Conservation (phyloP, 2,329 filamentous ascomycete genomes). For the Ophiostoma ips region DNA sequence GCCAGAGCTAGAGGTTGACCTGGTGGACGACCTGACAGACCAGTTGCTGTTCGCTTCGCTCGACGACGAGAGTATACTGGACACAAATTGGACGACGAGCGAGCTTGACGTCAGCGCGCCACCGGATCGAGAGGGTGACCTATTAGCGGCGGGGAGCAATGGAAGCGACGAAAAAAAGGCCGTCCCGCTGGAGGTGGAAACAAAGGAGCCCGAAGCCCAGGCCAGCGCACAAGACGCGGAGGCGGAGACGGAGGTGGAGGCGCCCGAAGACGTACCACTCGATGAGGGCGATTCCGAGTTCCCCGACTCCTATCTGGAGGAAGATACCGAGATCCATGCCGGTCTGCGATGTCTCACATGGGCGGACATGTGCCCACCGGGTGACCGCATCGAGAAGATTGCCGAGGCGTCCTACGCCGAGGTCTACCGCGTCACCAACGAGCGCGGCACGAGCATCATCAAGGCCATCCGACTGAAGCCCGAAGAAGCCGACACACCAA, state of each 20-base stretch:
- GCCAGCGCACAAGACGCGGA: no score
- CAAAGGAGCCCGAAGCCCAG: no score
- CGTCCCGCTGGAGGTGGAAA: no score
- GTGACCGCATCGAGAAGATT: conserved; percentile 45
- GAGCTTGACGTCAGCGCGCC: no score
- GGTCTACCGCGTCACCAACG: conserved; percentile 48
- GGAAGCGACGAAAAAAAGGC: no score
- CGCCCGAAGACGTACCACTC: neutral
- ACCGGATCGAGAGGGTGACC: no score
- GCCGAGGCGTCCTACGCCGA: conserved; percentile 54
- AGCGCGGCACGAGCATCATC: conserved; percentile 47
- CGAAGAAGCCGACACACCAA: conserved; percentile 25
- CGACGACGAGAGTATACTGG: no score
- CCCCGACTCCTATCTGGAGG: conserved; percentile 6
- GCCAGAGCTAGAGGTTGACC: conserved; percentile 6
- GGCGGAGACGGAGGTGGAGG: no score
- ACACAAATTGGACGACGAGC: no score
- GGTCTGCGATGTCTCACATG: conserved; percentile 35
- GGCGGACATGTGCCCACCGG: conserved; percentile 41
- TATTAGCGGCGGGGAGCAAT: no score
- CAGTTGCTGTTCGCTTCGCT: conserved; percentile 13
- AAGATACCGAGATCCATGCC: conserved; percentile 13
- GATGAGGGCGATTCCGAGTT: neutral
- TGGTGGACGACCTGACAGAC: conserved; percentile 15
- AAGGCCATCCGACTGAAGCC: conserved; percentile 42